Base-by-base conservation (phyloP, 495 filamentous ascomycete genomes). In the Terfezia claveryi region DNA sequence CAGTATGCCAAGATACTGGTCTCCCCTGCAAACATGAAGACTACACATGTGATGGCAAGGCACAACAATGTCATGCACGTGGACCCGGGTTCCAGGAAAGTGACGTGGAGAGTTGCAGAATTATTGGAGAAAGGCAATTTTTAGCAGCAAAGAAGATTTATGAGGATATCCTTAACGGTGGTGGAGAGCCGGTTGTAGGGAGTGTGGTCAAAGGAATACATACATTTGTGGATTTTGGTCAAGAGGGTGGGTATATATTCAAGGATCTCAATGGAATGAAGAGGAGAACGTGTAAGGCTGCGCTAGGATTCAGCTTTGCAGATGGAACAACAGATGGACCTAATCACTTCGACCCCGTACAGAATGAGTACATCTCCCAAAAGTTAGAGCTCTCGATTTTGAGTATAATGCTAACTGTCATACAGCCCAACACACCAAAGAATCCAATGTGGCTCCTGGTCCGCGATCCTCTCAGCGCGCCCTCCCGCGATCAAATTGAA, bases 271-370 rank as follows among this genome's bases (percentile, higher is more conserved):
- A 94, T 62, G 82, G 83, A 49, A 81, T 79, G 10, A 72, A 67
- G 20, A 76, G 80, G 14, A 72, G 64, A 20, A 94, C 89, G 10
- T 95, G 91, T 61, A 80, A 87, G 10, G 91, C 91, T n/a, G 91
- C 88, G 0, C 67, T 98, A 38, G 91, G 91, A 20, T 93, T 88
- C 58, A 87, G 83, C 2, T 98, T 98, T 67, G 91, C 91, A 12
- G 91, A 84, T 10, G 91, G 91, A 8, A 98, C 41, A 46, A 46
- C 41, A 5, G 91, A 98, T 64, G 86, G 91, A 9, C 89, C 89
- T 0, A 91, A 91, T 0, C 80, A 77, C 4, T 94, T 94, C 63
- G 89, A 98, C 68, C 95, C 95, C 64, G 93, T 82, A 20, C 91
- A 98, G 64, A 87, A 88, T 32, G 7, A 32, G 27, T 32, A 32